phyloP scores from a whole-genome alignment of 257 asterid species.

The Cynanchum wilfordii region DNA sequence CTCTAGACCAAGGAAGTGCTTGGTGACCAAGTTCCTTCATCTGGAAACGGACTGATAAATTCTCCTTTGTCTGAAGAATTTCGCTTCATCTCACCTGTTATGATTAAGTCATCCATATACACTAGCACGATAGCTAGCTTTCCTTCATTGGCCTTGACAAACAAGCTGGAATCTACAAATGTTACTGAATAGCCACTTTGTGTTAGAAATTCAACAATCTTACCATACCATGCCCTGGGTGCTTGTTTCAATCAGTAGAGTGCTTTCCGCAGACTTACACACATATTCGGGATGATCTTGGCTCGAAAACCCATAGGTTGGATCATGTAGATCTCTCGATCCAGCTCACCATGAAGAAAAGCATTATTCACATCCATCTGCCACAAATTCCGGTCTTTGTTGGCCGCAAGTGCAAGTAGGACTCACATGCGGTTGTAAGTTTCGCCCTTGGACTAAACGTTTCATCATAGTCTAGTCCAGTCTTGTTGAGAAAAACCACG shows the following conservation, averaged over 20 bases:
- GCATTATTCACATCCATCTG: constrained; percentile 2
- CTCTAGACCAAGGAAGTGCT: too few species aligned
- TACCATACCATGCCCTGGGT: constrained; percentile 1
- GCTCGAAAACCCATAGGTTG: constrained; percentile 3
- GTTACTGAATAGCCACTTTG: background rate
- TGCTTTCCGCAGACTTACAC: background rate
- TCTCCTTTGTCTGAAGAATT: background rate
- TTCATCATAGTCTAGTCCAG: constrained; percentile 5
- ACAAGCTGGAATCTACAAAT: background rate
- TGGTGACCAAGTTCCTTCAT: too few species aligned
- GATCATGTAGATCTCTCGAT: background rate
- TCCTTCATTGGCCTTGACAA: too few species aligned
- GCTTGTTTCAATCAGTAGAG: background rate
- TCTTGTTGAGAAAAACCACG: background rate
- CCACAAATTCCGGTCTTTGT: background rate
- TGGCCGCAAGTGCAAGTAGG: background rate
- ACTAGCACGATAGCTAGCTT: constrained; percentile 6
- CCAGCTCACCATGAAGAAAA: constrained; percentile 1
- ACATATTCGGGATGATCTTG: constrained; percentile 1
- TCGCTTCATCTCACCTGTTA: constrained; percentile 1
- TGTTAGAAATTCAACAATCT: constrained; percentile 6
- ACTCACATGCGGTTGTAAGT: background rate
- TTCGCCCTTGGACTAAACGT: background rate
- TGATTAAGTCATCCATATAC: background rate
- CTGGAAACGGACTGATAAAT: too few species aligned